phyloP scores from a whole-genome alignment of 2,329 filamentous ascomycete species.

The Byssochlamys sp. region DNA sequence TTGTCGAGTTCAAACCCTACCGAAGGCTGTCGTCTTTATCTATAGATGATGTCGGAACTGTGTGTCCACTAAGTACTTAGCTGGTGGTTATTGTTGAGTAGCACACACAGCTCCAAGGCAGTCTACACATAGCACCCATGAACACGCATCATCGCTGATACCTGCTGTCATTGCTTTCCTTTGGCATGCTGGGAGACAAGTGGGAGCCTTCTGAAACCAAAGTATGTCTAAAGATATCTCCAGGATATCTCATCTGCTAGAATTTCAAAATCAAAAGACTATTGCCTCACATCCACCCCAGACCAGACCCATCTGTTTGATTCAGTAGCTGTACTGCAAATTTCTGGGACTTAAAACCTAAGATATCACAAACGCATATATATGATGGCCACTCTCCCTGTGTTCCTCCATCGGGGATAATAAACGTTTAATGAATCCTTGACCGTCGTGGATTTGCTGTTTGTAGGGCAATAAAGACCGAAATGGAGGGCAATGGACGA shows the following conservation, averaged over 20 bases:
- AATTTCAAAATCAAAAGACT: not conserved
- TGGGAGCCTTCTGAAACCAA: not conserved
- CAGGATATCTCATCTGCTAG: not conserved
- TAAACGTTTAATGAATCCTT: slow-evolving; percentile 17
- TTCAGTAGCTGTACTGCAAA: no score
- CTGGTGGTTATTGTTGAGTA: not conserved
- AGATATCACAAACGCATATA: no score
- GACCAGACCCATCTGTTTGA: no score
- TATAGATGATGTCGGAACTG: not conserved
- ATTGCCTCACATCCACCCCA: not conserved
- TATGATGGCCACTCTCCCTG: not conserved
- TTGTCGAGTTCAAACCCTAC: not conserved
- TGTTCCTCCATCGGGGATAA: slow-evolving; percentile 11
- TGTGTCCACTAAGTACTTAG: not conserved
- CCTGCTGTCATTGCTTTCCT: not conserved
- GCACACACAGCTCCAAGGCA: not conserved
- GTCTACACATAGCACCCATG: not conserved
- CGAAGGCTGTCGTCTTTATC: not conserved
- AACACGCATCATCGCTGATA: not conserved
- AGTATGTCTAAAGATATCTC: not conserved
- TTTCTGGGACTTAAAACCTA: no score
- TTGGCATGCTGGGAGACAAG: not conserved
- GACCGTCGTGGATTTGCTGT: slow-evolving; percentile 17
- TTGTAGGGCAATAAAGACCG: not conserved
- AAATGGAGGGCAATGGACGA: slow-evolving; percentile 30